Percentiles rank a stretch among this genome's conserved stretches.
These are phyloP conservation scores for Fusarium sulawesiense DNA, from an alignment of 2,329 filamentous ascomycete genomes.

Conservation along the genomic window DNA sequence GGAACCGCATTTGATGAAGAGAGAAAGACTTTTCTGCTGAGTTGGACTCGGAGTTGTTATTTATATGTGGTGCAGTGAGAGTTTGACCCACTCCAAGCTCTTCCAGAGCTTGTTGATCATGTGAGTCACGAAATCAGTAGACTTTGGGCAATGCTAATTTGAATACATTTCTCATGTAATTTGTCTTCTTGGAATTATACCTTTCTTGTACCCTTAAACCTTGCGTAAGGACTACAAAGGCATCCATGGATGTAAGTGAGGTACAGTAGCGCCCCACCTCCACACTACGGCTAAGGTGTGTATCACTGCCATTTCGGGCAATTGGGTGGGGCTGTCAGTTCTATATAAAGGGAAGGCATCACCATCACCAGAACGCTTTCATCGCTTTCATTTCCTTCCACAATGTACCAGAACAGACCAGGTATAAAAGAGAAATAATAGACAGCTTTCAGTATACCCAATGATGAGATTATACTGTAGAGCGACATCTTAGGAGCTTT, in stretches of 20 bases:
- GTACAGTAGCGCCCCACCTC: not conserved
- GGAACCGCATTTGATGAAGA: not conserved
- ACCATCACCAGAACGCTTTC: no score
- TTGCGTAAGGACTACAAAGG: not conserved
- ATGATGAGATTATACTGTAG: no score
- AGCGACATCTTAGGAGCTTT: no score
- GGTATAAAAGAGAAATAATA: no score
- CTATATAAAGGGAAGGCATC: not conserved
- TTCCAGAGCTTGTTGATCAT: not conserved
- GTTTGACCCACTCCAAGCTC: not conserved
- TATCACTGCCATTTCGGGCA: no score
- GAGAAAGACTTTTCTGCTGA: not conserved
- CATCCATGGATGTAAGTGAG: not conserved
- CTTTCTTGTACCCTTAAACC: not conserved
- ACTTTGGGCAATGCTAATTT: not conserved
- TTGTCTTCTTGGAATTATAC: accelerated
- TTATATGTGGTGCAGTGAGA: not conserved
- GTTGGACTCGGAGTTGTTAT: not conserved
- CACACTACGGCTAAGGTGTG: not conserved
- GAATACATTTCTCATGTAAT: not conserved
- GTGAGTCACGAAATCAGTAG: not conserved
- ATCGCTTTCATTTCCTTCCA: no score
- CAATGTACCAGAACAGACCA: no score
- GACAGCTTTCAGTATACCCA: no score
- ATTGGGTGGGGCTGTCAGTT: not conserved